Conservation (phyloP, 2,329 filamentous ascomycete genomes). For the Xylariaceae sp. region DNA sequence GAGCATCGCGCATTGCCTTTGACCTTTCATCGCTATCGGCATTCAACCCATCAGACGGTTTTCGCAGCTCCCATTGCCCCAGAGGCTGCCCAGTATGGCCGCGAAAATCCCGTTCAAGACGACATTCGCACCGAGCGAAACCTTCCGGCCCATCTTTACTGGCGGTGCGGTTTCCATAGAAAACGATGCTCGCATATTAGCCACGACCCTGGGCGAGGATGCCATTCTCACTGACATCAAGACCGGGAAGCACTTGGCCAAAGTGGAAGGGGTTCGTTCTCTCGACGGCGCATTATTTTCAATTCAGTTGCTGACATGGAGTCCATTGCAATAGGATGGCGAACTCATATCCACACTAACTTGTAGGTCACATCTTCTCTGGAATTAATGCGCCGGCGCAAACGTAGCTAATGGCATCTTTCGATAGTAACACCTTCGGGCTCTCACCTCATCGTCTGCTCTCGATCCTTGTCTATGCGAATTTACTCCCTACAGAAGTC, state of each 20-base stretch:
- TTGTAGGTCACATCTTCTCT: slow-evolving; percentile 38
- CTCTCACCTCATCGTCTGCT: slow-evolving; percentile 85
- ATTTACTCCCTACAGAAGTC: slow-evolving; percentile 70
- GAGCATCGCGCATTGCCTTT: slow-evolving; percentile 19
- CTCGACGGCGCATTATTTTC: neutral
- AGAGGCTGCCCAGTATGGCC: slow-evolving; percentile 44
- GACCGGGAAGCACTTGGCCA: slow-evolving; percentile 74
- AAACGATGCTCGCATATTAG: slow-evolving; percentile 73
- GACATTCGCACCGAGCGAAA: slow-evolving; percentile 78
- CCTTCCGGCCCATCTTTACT: slow-evolving; percentile 89
- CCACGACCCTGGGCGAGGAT: slow-evolving; percentile 88
- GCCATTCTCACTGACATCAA: slow-evolving; percentile 78
- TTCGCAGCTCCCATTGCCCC: neutral
- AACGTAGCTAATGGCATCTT: slow-evolving; percentile 19
- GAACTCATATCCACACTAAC: slow-evolving; percentile 73
- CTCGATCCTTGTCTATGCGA: slow-evolving; percentile 91
- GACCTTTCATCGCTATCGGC: neutral
- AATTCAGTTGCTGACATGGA: slow-evolving; percentile 4
- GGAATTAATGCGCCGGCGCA: slow-evolving; percentile 2
- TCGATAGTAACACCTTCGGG: slow-evolving; percentile 76
- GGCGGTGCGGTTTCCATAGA: slow-evolving; percentile 83
- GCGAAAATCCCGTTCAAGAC: slow-evolving; percentile 66
- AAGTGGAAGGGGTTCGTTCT: slow-evolving; percentile 72
- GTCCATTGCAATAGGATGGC: slow-evolving; percentile 54
- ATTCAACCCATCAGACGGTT: slow-evolving; percentile 7